Evolutionary conservation across 2,329 filamentous ascomycete genomes (phyloP), one percentile per base, ranked within the genome.

Genomic region (Clonostachys byssicola): DNA sequence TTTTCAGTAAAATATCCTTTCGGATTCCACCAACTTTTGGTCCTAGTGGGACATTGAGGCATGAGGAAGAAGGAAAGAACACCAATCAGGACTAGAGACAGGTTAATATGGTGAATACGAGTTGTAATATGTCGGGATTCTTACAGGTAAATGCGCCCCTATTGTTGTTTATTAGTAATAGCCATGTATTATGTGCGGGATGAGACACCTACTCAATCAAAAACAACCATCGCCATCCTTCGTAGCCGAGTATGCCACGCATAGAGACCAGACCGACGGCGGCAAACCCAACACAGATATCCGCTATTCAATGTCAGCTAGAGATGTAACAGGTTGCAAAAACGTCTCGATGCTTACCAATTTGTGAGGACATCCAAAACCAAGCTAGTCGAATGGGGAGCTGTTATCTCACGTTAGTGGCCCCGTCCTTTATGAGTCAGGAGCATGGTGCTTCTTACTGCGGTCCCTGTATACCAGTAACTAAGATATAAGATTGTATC

Each of bases 381-480:
- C 76, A 86, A 45, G 78, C 80, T 20, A 89, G 67, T 0, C 86
- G 74, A 36, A 78, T 73, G 0, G 85, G 83, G 2, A 89, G 71
- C 61, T 88, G 16, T 3, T 4, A 17, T 45, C 23, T 43, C 57
- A 7, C 57, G 50, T 35, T 13, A 44, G 9, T 9, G 2, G 45
- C 23, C 23, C 23, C 4, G 23, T 30, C 23, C 23, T 30, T 30
- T 30, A 30, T 30, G 23, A 30, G 23, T 30, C 23, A 30, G 9
- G 4, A 9, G 23, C 23, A 6, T 30, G 9, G 23, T 30, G 4
- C 9, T 30, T 30, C 59, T 51, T 36, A 65, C 62, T 77, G 49
- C 72, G 53, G 40, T 75, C 3, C 80, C 77, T 12, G 78, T 88
- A 64, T 88, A 89, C 65, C 83, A 89, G 60, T 89, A 89, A 30